Percentiles rank a stretch among this genome's conserved stretches.
phyloP scores from a whole-genome alignment of 495 filamentous ascomycete species.

The Aspergillus avenaceus region DNA sequence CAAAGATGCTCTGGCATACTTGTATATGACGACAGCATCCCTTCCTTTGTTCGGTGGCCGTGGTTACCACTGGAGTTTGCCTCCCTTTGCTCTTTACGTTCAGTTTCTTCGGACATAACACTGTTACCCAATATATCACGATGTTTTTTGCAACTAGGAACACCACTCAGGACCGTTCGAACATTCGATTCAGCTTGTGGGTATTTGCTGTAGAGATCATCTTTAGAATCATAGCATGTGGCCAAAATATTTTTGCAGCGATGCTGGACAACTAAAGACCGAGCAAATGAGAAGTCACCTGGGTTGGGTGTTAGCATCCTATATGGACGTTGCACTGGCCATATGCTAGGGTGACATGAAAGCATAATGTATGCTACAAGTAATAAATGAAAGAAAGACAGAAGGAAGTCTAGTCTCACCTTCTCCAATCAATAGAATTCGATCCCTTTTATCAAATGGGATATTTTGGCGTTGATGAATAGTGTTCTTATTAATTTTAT shows the following conservation, averaged over 20 bases:
- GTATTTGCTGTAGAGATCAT: constrained; percentile 63
- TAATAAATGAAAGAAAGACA: constrained; percentile 7
- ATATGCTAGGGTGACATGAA: too few relatives aligned
- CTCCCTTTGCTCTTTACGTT: not conserved
- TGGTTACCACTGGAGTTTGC: not conserved
- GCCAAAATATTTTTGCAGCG: constrained; percentile 61
- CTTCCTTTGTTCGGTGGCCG: constrained; percentile 1
- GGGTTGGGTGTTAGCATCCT: constrained; percentile 10
- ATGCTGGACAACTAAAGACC: constrained; percentile 68
- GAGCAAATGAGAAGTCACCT: constrained; percentile 86
- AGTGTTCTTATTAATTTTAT: not conserved
- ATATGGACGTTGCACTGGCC: constrained; percentile 2
- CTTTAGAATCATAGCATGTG: constrained; percentile 56
- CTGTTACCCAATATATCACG: not conserved
- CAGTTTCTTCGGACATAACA: not conserved
- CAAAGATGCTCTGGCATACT: constrained; percentile 13
- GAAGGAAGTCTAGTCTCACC: constrained; percentile 38
- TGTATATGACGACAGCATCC: not conserved
- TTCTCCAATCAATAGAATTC: constrained; percentile 84
- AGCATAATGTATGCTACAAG: too few relatives aligned
- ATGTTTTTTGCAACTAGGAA: not conserved
- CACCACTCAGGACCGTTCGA: constrained; percentile 38
- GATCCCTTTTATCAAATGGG: constrained; percentile 67
- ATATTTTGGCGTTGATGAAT: constrained; percentile 52
- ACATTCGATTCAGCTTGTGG: constrained; percentile 66